Evolutionary conservation across 768 basidiomycete genomes (phyloP).

Genomic region (Cytidiella melzeri): DNA sequence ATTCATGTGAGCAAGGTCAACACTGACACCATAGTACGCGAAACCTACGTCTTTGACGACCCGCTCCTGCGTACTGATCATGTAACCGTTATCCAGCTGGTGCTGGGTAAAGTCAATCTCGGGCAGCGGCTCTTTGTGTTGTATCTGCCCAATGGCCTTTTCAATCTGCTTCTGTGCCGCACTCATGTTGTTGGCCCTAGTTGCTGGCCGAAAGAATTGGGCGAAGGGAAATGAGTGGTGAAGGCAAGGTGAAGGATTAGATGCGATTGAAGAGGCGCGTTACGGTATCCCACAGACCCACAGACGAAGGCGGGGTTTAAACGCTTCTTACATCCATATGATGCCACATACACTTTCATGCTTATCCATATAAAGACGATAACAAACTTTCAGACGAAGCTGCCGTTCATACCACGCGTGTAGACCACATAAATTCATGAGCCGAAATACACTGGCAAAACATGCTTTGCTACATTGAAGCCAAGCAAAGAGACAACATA

Average conservation of each 20-base stretch:
- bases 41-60: conserved; percentile 58
- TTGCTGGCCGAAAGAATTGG: conserved; percentile 7
- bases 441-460: conserved; percentile 77
- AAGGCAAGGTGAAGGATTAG: conserved; percentile 11
- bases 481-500: conserved; percentile 86
- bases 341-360: no score
- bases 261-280: conserved; percentile 8
- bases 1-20: background rate
- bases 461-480: conserved; percentile 83
- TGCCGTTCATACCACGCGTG: no score
- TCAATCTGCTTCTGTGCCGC: conserved; percentile 45
- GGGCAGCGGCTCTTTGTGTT: conserved; percentile 41
- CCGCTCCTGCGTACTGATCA: conserved; percentile 90
- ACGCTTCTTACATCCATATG: no score
- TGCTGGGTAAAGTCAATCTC: conserved; percentile 90
- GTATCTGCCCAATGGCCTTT: conserved; percentile 62
- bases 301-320: conserved; percentile 9
- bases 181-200: conserved; percentile 18
- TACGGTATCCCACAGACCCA: conserved; percentile 5
- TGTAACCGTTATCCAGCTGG: conserved; percentile 84
- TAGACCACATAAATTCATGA: conserved; percentile 26
- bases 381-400: background rate
- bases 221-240: conserved; percentile 12
- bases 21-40: background rate
- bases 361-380: background rate